phyloP scores from a whole-genome alignment of 1,139 yeast species.

The Eremothecium gossypii region DNA sequence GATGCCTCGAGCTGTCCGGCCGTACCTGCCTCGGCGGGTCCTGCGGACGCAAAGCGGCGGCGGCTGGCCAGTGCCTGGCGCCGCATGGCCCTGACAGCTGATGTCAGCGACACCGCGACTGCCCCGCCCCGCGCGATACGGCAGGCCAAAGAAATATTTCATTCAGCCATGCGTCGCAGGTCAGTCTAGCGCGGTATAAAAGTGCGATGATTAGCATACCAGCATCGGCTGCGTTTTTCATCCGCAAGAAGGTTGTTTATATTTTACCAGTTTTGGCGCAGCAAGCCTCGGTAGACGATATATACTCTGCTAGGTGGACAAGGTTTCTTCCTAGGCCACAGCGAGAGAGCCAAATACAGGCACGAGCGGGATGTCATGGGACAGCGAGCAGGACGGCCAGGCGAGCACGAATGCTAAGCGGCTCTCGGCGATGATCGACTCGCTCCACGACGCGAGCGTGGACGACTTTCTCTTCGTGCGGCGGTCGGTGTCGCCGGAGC shows the following conservation, averaged over 20 bases:
- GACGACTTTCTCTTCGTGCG: constrained; percentile 10
- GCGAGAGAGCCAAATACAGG: background rate
- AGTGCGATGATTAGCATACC: too few species aligned
- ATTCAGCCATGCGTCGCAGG: too few species aligned
- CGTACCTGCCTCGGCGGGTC: too few species aligned
- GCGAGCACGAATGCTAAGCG: constrained; percentile 18
- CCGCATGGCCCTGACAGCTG: too few species aligned
- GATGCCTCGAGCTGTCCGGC: too few species aligned
- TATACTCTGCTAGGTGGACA: background rate
- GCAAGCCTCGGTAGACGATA: background rate
- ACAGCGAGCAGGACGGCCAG: constrained; percentile 8
- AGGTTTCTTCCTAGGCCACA: background rate
- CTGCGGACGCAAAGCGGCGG: too few species aligned
- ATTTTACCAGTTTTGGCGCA: background rate
- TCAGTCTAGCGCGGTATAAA: too few species aligned
- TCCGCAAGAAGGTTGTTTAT: background rate
- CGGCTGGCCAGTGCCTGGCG: too few species aligned
- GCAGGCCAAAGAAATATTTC: too few species aligned
- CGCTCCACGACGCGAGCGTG: constrained; percentile 16
- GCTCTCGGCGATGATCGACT: constrained; percentile 27
- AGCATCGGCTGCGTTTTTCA: too few species aligned
- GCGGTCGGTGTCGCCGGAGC: constrained; percentile 4
- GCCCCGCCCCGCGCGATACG: too few species aligned
- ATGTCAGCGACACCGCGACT: too few species aligned
- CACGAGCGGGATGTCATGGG: constrained; percentile 8